Evolutionary conservation across 1,284 basidiomycete species (phyloP).

Genomic region (Sparassis latifolia): DNA sequence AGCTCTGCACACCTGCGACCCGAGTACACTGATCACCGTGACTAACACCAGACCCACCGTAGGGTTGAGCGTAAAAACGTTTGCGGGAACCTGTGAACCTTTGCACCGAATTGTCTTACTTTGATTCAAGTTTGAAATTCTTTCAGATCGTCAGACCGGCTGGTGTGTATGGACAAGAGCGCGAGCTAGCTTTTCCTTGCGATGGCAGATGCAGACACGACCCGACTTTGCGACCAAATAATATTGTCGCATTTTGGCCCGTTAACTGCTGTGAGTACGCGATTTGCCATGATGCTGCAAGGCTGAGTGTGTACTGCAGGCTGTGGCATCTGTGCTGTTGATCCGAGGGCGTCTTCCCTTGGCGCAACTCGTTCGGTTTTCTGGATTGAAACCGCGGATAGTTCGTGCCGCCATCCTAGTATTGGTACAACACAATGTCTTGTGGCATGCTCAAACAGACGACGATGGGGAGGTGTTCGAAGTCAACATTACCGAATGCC

Average conservation of each 20-base stretch:
- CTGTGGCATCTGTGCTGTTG: constrained; percentile 77
- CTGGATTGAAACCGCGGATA: constrained; percentile 58
- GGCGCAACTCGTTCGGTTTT: constrained; percentile 61
- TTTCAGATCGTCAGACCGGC: background rate
- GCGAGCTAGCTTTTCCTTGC: too few species aligned
- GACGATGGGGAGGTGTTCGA: constrained; percentile 77
- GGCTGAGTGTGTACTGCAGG: constrained; percentile 35
- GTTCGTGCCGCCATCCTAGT: constrained; percentile 74
- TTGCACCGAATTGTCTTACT: too few species aligned
- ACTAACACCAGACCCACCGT: too few species aligned
- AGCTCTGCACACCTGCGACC: too few species aligned
- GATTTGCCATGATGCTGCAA: background rate
- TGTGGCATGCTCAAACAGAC: constrained; percentile 75
- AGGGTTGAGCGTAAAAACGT: too few species aligned
- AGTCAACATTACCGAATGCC: constrained; percentile 74
- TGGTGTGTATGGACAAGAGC: background rate
- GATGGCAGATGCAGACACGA: constrained; percentile 72
- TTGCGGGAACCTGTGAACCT: too few species aligned
- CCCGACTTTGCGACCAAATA: constrained; percentile 69
- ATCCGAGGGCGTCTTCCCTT: constrained; percentile 80
- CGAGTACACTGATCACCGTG: too few species aligned
- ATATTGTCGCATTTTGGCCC: constrained; percentile 76
- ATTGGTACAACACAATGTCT: constrained; percentile 88
- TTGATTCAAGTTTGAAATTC: background rate
- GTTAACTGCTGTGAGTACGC: constrained; percentile 57